Evolutionary conservation across 2,329 filamentous ascomycete species (phyloP).

Genomic region (Ramichloridium luteum): DNA sequence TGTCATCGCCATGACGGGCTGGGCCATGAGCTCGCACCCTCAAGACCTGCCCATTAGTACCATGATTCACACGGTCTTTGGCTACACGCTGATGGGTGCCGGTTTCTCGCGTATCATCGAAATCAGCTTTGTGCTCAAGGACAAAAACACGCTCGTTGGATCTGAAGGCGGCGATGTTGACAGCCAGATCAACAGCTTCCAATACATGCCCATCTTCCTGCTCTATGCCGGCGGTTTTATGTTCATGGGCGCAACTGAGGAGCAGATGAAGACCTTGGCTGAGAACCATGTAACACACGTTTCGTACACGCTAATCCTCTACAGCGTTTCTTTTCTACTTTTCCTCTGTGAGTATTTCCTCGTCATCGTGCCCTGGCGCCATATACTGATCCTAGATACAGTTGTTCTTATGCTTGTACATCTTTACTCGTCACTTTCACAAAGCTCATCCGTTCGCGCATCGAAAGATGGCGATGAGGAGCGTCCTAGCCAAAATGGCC

Average conservation of each 20-base stretch:
- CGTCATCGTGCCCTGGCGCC: not conserved
- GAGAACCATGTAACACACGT: slow-evolving; percentile 72
- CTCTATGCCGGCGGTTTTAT: slow-evolving; percentile 87
- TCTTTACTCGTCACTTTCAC: slow-evolving; percentile 58
- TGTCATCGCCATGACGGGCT: slow-evolving; percentile 84
- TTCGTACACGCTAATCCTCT: slow-evolving; percentile 83
- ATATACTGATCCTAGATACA: slow-evolving; percentile 18
- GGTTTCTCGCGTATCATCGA: slow-evolving; percentile 79
- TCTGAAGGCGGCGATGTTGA: slow-evolving; percentile 21
- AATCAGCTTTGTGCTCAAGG: slow-evolving; percentile 73
- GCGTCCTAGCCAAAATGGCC: slow-evolving; percentile 29
- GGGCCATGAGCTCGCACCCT: slow-evolving; percentile 87
- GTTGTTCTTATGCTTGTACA: slow-evolving; percentile 74
- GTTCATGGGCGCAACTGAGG: slow-evolving; percentile 95
- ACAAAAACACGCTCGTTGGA: slow-evolving; percentile 39
- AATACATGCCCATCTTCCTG: slow-evolving; percentile 36
- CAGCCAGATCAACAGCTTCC: slow-evolving; percentile 40
- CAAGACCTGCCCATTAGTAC: slow-evolving; percentile 74
- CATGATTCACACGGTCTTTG: slow-evolving; percentile 80
- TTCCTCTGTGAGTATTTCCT: slow-evolving; percentile 57
- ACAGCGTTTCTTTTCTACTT: slow-evolving; percentile 75
- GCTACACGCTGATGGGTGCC: slow-evolving; percentile 88
- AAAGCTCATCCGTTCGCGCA: not conserved
- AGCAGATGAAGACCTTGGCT: slow-evolving; percentile 75
- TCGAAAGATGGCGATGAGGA: slow-evolving; percentile 24